These are phyloP conservation scores for Lipomyces yamadae DNA, from an alignment of 805 yeast genomes.

Conservation along the genomic window DNA sequence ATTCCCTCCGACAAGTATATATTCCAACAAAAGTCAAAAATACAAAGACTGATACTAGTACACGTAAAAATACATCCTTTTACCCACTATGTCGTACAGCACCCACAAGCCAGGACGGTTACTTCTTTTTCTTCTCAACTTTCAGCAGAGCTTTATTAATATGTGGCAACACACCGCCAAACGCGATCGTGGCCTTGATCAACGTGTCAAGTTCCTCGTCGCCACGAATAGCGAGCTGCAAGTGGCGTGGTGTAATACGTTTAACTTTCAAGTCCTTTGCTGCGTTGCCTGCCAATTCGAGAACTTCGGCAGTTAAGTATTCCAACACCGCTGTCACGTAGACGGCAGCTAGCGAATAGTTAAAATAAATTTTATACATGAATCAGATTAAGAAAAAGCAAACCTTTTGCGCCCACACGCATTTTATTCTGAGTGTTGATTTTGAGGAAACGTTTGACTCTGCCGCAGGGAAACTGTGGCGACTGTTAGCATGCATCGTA, in stretches of 20 bases:
- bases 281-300: conserved; percentile 98
- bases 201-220: conserved; percentile 96
- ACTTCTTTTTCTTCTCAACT: conserved; percentile 28
- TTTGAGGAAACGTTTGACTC: conserved; percentile 96
- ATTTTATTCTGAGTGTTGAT: conserved; percentile 82
- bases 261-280: conserved; percentile 95
- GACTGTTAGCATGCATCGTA: conserved; percentile 1
- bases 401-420: conserved; percentile 76
- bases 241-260: conserved; percentile 97
- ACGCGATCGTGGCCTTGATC: conserved; percentile 93
- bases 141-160: conserved; percentile 59
- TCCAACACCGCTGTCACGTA: conserved; percentile 96
- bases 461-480: conserved; percentile 91
- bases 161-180: conserved; percentile 97
- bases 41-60: conserved; percentile 7
- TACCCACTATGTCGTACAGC: background rate
- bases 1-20: background rate
- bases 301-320: conserved; percentile 96
- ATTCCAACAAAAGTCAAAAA: conserved; percentile 1
- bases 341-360: conserved; percentile 66
- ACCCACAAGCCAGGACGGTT: conserved; percentile 5
- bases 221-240: conserved; percentile 96
- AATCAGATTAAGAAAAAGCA: conserved; percentile 19
- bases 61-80: background rate
- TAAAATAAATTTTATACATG: background rate